Base-by-base conservation (phyloP, 257 asterid species). In the Prunella vulgaris region DNA sequence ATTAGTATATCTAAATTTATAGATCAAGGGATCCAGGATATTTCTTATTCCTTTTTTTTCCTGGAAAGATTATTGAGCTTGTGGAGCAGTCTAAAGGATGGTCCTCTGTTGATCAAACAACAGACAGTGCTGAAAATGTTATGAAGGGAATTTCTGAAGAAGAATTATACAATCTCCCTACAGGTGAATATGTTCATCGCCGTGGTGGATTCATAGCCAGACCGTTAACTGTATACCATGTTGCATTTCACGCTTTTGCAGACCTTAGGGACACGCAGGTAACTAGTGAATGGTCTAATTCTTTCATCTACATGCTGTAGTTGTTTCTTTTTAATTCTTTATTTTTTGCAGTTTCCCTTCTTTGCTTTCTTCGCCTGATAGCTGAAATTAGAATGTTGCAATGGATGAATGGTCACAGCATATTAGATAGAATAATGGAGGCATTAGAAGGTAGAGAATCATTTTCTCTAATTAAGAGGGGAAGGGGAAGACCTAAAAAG, bases 21-120 rank as follows among this genome's bases (percentile, higher is more conserved):
- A 4, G 52, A 52, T 70, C 35, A 68, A 77, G 10, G 59, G 74
- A 17, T 82, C 54, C 52, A 27, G 25, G 32, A 61, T 40, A 60
- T 32, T 74, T 68, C 61, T 66, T 57, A 38, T 56, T 60, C 63
- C 30, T 79, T 69, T 79, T 61, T 74, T 46, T 79, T 49, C 72
- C 66, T 63, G 82, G 78, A 70, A 78, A 94, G 99, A 89, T 94
- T 76, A 62, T 94, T 70, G 99, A 89, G 81, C 97, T 90, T 15
- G 99, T 94, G 70, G 96, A 89, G 78, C 97, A 91, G 82, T 94
- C 99, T 64, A 94, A 94, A 82, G 97, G 99, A 68, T 94, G 99
- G 99, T 84, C 95, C 77, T 72, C 96, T 20, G 96, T 89, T 69
- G 99, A 94, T 66, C 87, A 79, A 51, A 74, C 97, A 66, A 84